Evolutionary conservation across 225 moss, liverwort and hornwort genomes (phyloP).

Genomic region (Physcomitrium patens): DNA sequence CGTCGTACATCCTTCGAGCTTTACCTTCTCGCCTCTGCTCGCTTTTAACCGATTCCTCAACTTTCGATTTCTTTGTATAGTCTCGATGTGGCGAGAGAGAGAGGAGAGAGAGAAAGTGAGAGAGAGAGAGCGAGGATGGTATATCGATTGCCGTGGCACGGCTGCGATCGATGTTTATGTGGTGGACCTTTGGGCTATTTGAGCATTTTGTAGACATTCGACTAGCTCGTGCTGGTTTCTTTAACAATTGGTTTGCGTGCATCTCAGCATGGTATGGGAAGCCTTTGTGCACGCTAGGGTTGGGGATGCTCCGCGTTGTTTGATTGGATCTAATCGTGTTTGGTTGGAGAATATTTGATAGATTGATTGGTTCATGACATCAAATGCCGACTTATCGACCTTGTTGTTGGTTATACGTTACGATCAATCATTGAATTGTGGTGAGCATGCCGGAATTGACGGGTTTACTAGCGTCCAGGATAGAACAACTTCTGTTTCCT

Average conservation of each 20-base stretch:
- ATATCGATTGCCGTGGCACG: no score
- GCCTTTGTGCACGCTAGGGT: neutral
- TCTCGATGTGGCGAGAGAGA: neutral
- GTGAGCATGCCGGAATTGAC: no score
- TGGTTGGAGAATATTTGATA: no score
- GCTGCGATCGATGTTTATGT: neutral
- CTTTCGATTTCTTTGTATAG: neutral
- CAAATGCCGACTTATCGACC: no score
- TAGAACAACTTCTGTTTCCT: neutral
- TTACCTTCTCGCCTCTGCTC: neutral
- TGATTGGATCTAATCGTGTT: no score
- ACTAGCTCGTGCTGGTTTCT: neutral
- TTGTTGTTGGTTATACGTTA: no score
- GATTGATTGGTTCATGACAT: no score
- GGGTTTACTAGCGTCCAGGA: neutral
- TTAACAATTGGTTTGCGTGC: neutral
- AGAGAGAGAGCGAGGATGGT: no score
- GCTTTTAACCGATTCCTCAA: neutral
- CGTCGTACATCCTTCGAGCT: neutral
- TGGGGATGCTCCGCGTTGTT: neutral
- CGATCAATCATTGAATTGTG: no score
- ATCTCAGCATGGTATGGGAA: neutral
- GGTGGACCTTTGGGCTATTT: neutral
- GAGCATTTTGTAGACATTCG: neutral
- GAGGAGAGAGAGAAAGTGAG: no score